Conservation (phyloP, 2,329 filamentous ascomycete species). For the Colletotrichum lindemuthianum region DNA sequence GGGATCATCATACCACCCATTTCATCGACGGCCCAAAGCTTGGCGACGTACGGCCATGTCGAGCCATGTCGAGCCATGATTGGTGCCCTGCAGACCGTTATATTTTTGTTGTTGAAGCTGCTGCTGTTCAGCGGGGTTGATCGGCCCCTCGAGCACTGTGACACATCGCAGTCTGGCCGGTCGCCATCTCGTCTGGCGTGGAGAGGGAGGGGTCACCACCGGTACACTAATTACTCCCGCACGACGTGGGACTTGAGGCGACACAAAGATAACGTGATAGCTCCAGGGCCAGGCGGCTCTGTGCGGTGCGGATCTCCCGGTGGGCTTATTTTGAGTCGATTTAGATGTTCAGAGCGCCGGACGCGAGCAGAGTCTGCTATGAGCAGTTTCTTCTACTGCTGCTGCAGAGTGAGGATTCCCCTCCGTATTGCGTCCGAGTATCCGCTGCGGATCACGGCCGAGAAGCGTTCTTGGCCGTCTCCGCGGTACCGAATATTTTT, state of each 20-base stretch:
- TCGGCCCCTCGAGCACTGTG: conserved; percentile 31
- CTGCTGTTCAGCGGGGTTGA: conserved; percentile 31
- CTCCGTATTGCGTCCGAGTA: no score
- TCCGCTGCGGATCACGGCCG: conserved; percentile 1
- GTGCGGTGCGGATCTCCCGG: conserved; percentile 23
- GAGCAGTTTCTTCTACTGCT: no score
- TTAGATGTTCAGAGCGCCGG: conserved; percentile 16
- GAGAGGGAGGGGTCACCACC: no score
- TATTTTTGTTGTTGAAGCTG: conserved; percentile 10
- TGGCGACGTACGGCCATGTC: conserved; percentile 19
- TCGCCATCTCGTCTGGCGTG: no score
- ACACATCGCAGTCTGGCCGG: conserved; percentile 15
- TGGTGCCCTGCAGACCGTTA: conserved; percentile 34
- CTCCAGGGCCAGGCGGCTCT: conserved; percentile 12
- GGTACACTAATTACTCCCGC: no score
- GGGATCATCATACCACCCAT: conserved; percentile 9
- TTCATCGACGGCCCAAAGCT: conserved; percentile 17
- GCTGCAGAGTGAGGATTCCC: no score
- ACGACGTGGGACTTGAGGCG: conserved; percentile 6
- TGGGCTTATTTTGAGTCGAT: conserved; percentile 18
- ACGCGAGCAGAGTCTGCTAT: neutral
- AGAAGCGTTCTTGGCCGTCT: conserved; percentile 4
- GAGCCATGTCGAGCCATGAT: conserved; percentile 23
- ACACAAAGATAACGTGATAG: conserved; percentile 21
- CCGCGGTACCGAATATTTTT: neutral